Percentiles rank a stretch among this genome's conserved stretches.
These are phyloP conservation scores for Ustilago bromivora DNA, from an alignment of 1,284 basidiomycete species.

Conservation along the genomic window DNA sequence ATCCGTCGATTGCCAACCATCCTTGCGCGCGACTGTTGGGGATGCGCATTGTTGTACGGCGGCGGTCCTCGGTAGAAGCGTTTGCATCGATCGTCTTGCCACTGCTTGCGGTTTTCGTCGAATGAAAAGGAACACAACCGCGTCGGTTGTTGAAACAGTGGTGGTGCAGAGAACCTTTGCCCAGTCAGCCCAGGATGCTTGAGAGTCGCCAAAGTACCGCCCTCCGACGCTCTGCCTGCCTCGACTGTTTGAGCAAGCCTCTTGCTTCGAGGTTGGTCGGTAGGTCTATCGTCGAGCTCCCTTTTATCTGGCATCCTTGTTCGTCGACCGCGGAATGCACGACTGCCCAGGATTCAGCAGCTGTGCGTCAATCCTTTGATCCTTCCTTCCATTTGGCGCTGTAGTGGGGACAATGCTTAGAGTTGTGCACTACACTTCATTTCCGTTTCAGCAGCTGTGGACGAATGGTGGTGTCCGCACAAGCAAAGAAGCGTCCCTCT, in stretches of 20 bases:
- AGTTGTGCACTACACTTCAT: slow-evolving; percentile 4
- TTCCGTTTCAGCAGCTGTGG: slow-evolving; percentile 1
- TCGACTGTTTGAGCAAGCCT: not conserved
- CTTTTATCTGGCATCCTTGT: slow-evolving; percentile 38
- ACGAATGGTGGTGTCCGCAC: not conserved
- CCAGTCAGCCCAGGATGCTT: slow-evolving; percentile 17
- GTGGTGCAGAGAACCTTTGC: slow-evolving; percentile 20
- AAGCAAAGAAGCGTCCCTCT: not conserved
- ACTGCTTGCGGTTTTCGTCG: slow-evolving; percentile 39
- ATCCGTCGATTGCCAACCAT: not conserved
- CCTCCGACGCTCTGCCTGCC: slow-evolving; percentile 1
- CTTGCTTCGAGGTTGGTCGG: slow-evolving; percentile 9
- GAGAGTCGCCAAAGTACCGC: slow-evolving; percentile 17
- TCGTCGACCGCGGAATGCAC: slow-evolving; percentile 19
- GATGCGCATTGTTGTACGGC: slow-evolving; percentile 30
- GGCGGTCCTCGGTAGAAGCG: slow-evolving; percentile 52
- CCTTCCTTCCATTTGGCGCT: slow-evolving; percentile 15
- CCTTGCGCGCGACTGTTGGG: not conserved
- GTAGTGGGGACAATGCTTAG: not conserved
- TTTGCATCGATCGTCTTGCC: slow-evolving; percentile 55
- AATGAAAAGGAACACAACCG: slow-evolving; percentile 56
- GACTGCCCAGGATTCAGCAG: slow-evolving; percentile 31
- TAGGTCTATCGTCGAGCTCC: not conserved
- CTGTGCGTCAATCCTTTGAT: not conserved
- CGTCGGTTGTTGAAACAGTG: slow-evolving; percentile 49